Conservation (phyloP, 31 red algal species). For the Odonthalia washingtoniensis region DNA sequence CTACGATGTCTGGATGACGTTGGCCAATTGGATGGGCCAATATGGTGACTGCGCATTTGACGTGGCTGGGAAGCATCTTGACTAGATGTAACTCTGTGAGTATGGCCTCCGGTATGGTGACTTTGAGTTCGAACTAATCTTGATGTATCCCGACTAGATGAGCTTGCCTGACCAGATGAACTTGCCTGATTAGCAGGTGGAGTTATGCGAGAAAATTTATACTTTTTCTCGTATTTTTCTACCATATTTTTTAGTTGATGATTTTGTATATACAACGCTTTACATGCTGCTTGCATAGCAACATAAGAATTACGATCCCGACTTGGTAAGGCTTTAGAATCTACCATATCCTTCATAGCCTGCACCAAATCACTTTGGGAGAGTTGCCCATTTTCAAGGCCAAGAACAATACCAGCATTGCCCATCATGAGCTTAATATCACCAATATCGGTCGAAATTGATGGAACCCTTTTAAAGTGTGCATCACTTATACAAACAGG, state of each 20-base stretch:
- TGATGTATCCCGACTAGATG: too few species aligned
- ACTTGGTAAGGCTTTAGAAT: slow-evolving; percentile 16
- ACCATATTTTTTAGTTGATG: not conserved
- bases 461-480: not conserved
- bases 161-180: too few species aligned
- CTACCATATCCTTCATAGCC: slow-evolving; percentile 5
- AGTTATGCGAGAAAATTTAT: too few species aligned
- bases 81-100: too few species aligned
- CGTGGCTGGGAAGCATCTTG: too few species aligned
- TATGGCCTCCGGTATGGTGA: too few species aligned
- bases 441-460: slow-evolving; percentile 16
- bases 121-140: too few species aligned
- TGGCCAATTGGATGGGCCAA: too few species aligned
- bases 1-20: too few species aligned
- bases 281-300: not conserved
- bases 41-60: too few species aligned
- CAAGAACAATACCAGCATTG: slow-evolving; percentile 5
- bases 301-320: not conserved
- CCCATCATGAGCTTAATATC: not conserved
- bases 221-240: too few species aligned
- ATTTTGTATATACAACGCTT: not conserved
- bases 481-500: slow-evolving; percentile 24
- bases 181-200: too few species aligned
- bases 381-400: not conserved
- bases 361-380: not conserved